Evolutionary conservation across 257 asterid species (phyloP).

Genomic region (Solanum bulbocastanum): DNA sequence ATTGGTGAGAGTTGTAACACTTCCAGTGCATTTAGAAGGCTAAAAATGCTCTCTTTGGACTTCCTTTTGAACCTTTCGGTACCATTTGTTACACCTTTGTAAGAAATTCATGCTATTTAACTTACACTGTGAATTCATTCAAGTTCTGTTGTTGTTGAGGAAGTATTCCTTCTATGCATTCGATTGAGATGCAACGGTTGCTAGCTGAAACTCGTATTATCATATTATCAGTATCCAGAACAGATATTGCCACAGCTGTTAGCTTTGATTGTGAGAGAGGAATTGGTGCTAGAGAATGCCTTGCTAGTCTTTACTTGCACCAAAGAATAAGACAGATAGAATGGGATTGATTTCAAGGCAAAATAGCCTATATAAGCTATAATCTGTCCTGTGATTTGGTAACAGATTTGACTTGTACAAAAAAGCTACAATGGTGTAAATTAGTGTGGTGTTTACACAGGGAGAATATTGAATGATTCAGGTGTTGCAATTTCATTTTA

Average conservation of each 20-base stretch:
- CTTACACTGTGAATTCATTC: background rate
- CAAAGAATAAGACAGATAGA: background rate
- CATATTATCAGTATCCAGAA: background rate
- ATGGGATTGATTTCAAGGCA: background rate
- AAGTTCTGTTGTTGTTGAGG: background rate
- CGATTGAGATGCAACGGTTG: background rate
- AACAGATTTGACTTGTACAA: conserved; percentile 4
- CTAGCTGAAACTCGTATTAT: background rate
- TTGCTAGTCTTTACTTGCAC: background rate
- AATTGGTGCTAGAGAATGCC: background rate
- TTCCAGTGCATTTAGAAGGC: background rate
- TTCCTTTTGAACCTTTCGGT: background rate
- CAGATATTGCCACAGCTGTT: background rate
- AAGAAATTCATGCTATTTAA: background rate
- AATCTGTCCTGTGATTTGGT: background rate
- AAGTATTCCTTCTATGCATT: background rate
- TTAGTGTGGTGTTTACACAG: conserved; percentile 21
- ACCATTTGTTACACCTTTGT: background rate
- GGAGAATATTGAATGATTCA: conserved; percentile 1
- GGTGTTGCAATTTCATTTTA: conserved; percentile 12
- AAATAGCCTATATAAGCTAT: background rate
- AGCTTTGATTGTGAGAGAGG: background rate
- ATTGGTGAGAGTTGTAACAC: background rate
- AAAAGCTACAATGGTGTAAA: conserved; percentile 11
- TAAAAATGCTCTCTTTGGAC: background rate